Percentiles rank a stretch among this genome's conserved stretches.
Evolutionary conservation across 106 monocot genomes (phyloP).

Genomic region (Amphibolis antarctica): DNA sequence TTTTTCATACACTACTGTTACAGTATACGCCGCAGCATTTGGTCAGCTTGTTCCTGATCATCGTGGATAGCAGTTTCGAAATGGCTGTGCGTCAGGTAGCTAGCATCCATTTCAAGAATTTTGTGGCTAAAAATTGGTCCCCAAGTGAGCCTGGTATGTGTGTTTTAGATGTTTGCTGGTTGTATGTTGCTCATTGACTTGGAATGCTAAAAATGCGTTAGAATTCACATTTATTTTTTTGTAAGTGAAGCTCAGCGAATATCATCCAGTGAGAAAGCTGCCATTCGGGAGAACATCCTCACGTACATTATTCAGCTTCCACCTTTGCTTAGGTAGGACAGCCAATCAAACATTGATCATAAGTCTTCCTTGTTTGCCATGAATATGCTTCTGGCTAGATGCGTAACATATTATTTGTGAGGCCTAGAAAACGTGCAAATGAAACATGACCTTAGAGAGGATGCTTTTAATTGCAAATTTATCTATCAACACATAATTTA

Average conservation of each 20-base stretch:
- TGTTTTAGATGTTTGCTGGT: not conserved
- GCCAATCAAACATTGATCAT: not conserved
- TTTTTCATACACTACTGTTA: slow-evolving; percentile 29
- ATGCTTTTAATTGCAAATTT: too few relatives aligned
- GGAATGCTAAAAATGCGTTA: slow-evolving; percentile 1
- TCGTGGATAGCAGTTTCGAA: slow-evolving; percentile 57
- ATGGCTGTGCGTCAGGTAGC: slow-evolving; percentile 83
- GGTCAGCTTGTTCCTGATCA: slow-evolving; percentile 78
- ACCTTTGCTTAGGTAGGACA: slow-evolving; percentile 58
- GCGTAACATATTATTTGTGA: too few relatives aligned
- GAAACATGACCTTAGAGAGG: too few relatives aligned
- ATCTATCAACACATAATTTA: too few relatives aligned
- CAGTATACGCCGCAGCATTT: slow-evolving; percentile 80
- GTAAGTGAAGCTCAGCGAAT: slow-evolving; percentile 52
- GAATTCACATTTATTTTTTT: not conserved
- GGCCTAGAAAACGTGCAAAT: too few relatives aligned
- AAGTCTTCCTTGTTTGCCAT: not conserved
- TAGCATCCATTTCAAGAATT: slow-evolving; percentile 97
- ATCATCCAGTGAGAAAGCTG: slow-evolving; percentile 45
- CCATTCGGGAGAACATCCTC: slow-evolving; percentile 73
- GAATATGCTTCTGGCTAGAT: too few relatives aligned
- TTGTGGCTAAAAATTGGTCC: slow-evolving; percentile 89
- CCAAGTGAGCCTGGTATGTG: slow-evolving; percentile 50
- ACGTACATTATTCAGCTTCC: slow-evolving; percentile 76
- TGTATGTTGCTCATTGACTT: not conserved